Evolutionary conservation across 2,329 filamentous ascomycete genomes (phyloP).

Genomic region (Verticillium isaacii): DNA sequence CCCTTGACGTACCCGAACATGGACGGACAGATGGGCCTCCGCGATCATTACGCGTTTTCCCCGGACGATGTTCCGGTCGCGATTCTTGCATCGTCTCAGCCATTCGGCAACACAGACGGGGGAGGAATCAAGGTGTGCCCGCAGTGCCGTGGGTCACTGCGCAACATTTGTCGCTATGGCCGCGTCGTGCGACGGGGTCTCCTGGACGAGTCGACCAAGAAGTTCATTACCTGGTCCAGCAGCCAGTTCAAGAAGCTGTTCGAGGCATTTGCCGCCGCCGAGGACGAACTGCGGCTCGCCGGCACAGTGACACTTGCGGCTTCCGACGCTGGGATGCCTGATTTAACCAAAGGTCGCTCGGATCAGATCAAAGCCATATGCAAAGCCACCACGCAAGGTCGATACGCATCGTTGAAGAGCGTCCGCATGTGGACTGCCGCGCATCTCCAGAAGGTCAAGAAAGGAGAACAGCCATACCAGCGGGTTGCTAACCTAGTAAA

Average conservation of each 20-base stretch:
- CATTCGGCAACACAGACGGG: constrained; percentile 40
- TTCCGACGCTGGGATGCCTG: no score
- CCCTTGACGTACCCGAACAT: constrained; percentile 55
- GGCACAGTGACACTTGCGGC: background rate
- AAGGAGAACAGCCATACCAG: constrained; percentile 45
- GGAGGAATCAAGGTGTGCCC: constrained; percentile 44
- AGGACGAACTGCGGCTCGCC: constrained; percentile 8
- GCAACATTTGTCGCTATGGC: constrained; percentile 55
- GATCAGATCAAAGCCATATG: no score
- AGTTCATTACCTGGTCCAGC: constrained; percentile 54
- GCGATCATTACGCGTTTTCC: constrained; percentile 34
- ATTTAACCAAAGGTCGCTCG: no score
- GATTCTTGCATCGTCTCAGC: constrained; percentile 29
- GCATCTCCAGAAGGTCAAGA: constrained; percentile 23
- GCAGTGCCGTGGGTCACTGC: constrained; percentile 53
- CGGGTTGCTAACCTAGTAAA: constrained; percentile 39
- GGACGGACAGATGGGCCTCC: constrained; percentile 36
- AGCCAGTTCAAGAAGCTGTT: constrained; percentile 26
- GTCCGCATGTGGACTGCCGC: constrained; percentile 5
- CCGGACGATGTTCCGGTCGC: constrained; percentile 34
- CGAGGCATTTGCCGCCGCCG: constrained; percentile 19
- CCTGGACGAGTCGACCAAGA: constrained; percentile 60
- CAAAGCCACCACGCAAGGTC: no score
- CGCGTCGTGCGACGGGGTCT: constrained; percentile 55
- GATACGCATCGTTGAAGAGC: no score